Evolutionary conservation across 2,329 filamentous ascomycete genomes (phyloP).

Genomic region (Alternaria viburni): DNA sequence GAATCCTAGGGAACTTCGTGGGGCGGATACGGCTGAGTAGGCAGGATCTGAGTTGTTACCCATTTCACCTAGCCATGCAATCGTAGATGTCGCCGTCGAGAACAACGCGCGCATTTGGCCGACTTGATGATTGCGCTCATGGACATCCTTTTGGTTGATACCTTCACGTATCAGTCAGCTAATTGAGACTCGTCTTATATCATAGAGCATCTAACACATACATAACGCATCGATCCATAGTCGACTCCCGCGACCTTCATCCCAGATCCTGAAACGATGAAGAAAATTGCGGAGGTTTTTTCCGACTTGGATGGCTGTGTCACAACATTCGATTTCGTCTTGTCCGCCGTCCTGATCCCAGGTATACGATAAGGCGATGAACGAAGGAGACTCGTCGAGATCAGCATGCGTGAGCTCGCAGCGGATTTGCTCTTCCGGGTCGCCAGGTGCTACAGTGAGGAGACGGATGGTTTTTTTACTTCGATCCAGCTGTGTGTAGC

Average conservation of each 20-base stretch:
- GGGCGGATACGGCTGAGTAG: not conserved
- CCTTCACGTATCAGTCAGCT: rapidly evolving
- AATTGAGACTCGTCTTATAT: too few species aligned
- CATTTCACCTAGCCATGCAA: not conserved
- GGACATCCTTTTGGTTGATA: rapidly evolving
- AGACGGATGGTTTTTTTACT: not conserved
- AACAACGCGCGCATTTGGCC: not conserved
- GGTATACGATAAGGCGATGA: not conserved
- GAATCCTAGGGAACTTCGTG: too few species aligned
- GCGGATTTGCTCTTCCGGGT: rapidly evolving
- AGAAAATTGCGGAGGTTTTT: not conserved
- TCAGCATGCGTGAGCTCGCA: not conserved
- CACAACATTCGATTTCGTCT: not conserved
- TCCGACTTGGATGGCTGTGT: not conserved
- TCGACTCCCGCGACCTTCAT: not conserved
- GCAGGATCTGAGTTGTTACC: rapidly evolving
- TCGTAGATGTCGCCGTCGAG: not conserved
- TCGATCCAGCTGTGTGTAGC: not conserved
- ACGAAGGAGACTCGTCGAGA: not conserved
- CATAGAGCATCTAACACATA: not conserved
- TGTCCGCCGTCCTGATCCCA: not conserved
- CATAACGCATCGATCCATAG: not conserved
- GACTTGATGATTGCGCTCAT: not conserved
- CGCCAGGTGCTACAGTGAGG: not conserved
- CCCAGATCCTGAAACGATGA: not conserved